These are phyloP conservation scores for Astrothelium subdiscretum DNA, from an alignment of 495 filamentous ascomycete species.

Conservation along the genomic window DNA sequence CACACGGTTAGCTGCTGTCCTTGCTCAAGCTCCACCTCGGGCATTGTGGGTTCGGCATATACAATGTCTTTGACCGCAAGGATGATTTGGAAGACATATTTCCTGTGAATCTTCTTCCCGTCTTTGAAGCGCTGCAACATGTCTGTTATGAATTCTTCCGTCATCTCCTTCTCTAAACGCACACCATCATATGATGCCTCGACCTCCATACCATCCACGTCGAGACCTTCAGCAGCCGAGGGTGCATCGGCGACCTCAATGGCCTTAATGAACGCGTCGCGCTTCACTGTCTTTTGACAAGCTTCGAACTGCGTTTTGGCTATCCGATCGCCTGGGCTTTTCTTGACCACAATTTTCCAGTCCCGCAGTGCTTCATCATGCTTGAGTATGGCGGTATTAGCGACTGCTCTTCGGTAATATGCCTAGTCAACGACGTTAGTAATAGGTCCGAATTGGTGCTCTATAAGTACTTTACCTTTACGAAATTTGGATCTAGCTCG, in stretches of 20 bases:
- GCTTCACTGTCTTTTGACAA: slow-evolving; percentile 84
- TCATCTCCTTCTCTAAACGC: slow-evolving; percentile 71
- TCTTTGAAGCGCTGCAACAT: slow-evolving; percentile 94
- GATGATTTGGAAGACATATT: slow-evolving; percentile 95
- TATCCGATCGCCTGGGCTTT: slow-evolving; percentile 76
- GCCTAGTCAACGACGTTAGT: slow-evolving; percentile 43
- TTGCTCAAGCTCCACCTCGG: slow-evolving; percentile 72
- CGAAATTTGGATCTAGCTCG: slow-evolving; percentile 75
- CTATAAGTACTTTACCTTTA: slow-evolving; percentile 49
- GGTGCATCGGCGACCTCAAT: slow-evolving; percentile 89
- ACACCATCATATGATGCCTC: slow-evolving; percentile 80
- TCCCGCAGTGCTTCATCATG: slow-evolving; percentile 81
- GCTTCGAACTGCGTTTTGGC: slow-evolving; percentile 82
- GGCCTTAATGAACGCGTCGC: slow-evolving; percentile 81
- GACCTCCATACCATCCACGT: slow-evolving; percentile 72
- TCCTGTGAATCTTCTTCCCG: slow-evolving; percentile 87
- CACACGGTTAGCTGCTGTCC: slow-evolving; percentile 82
- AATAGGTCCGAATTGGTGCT: neutral
- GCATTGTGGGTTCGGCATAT: slow-evolving; percentile 91
- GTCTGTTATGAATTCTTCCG: slow-evolving; percentile 88
- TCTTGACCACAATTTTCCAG: slow-evolving; percentile 81
- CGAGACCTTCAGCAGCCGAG: slow-evolving; percentile 79
- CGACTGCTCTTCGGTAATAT: slow-evolving; percentile 87
- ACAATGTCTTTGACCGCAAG: slow-evolving; percentile 81
- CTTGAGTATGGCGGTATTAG: slow-evolving; percentile 78